Conservation (phyloP, 2,329 filamentous ascomycete species). For the Aspergillus sp. region DNA sequence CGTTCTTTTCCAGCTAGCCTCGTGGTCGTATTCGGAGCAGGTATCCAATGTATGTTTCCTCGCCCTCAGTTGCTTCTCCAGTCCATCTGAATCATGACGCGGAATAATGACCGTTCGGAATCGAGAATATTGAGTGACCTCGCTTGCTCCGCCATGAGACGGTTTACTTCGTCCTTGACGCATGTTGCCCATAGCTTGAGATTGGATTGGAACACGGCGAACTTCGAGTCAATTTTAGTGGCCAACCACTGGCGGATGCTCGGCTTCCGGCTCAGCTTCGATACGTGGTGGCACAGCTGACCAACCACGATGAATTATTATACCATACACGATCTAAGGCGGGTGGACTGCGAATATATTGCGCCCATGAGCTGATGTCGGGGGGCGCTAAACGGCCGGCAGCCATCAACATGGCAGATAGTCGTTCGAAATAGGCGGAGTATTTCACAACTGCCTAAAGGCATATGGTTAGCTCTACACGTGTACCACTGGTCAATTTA, state of each 20-base stretch:
- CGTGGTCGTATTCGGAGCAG: not conserved
- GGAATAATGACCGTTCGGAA: not conserved
- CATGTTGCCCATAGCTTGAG: not conserved
- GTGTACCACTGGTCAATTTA: not conserved
- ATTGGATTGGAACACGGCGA: not conserved
- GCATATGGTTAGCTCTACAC: too few species aligned
- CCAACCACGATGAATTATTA: not conserved
- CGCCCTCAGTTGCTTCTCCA: not conserved
- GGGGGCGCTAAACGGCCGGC: not conserved
- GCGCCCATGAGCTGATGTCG: too few species aligned
- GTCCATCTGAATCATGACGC: not conserved
- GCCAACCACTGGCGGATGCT: not conserved
- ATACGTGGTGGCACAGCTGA: not conserved
- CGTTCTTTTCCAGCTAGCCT: not conserved
- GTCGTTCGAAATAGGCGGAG: not conserved
- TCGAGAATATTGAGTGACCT: not conserved
- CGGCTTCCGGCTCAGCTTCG: not conserved
- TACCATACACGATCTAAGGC: too few species aligned
- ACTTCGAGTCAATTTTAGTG: not conserved
- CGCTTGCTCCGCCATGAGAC: not conserved
- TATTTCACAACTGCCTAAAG: not conserved
- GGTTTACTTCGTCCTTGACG: not conserved
- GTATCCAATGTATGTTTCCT: not conserved
- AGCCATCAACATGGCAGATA: slow-evolving; percentile 1
- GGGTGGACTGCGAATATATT: too few species aligned